Conservation (phyloP, 352 stramenopile genomes). For the Pythium angustatum region DNA sequence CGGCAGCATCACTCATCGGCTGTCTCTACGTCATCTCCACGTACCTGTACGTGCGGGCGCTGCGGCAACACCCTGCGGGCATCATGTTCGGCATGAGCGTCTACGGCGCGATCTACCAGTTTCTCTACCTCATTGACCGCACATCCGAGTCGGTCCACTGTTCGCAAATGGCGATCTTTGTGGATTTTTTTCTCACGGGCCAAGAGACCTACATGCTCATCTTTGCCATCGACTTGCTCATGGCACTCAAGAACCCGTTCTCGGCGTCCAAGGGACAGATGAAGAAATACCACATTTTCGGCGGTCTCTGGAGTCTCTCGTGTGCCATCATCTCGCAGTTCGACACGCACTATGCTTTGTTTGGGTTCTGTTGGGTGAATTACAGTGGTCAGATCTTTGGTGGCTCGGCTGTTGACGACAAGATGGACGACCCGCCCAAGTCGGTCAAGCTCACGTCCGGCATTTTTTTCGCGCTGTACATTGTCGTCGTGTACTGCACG, state of each 20-base stretch:
- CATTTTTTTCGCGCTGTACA: constrained; percentile 83
- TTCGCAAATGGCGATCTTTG: constrained; percentile 61
- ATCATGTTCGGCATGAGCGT: constrained; percentile 89
- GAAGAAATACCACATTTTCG: constrained; percentile 78
- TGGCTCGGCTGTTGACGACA: constrained; percentile 31
- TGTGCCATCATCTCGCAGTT: constrained; percentile 76
- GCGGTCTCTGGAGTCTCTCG: constrained; percentile 66
- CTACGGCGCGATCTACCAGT: constrained; percentile 82
- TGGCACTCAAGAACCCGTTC: constrained; percentile 87
- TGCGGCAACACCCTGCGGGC: constrained; percentile 77
- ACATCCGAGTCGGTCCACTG: constrained; percentile 48
- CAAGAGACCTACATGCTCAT: constrained; percentile 90
- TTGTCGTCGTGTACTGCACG: constrained; percentile 78
- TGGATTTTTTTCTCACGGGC: constrained; percentile 81
- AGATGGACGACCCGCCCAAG: constrained; percentile 2
- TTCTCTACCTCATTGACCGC: constrained; percentile 68
- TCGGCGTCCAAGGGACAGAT: constrained; percentile 79
- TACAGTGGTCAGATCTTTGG: constrained; percentile 47
- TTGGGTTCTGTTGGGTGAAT: constrained; percentile 81
- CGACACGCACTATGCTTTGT: constrained; percentile 73
- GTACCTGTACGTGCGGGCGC: constrained; percentile 61
- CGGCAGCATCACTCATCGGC: constrained; percentile 61
- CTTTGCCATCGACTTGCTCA: constrained; percentile 81
- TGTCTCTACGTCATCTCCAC: constrained; percentile 80
- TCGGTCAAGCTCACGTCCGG: constrained; percentile 45